Evolutionary conservation across 345 rosid species (phyloP), one percentile per base, ranked within the genome.

Genomic region (Syzygium grande): DNA sequence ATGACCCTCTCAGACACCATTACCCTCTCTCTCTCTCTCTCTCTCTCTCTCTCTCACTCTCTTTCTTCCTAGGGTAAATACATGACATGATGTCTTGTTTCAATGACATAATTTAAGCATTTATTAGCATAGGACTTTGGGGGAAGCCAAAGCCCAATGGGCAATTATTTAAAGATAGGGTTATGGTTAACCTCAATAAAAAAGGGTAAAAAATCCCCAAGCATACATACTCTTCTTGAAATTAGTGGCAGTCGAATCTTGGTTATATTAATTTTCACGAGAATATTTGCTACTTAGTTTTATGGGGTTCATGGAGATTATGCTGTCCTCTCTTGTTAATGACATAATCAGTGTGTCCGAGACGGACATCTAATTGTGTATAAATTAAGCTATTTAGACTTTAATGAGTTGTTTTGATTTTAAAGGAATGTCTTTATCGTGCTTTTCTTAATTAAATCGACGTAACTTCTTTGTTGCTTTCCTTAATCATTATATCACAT

Each of bases 11-110:
- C 61, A 49, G 43, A 85, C 54, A 68, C 51, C 51, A 59, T 55
- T 59, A 51, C 51, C 61, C 49, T 84, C n/a, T 15, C 56, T 90
- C 79, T 88, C 56, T 86, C 78, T 86, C 41, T n/a, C n/a, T 84
- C 14, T 51, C 9, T 84, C 21, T 34, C 43, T 41, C 43, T 41
- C 43, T 41, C 43, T 41, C 43, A 4, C 43, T 4, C 78, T 65
- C 79, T 73, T 23, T 68, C 46, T 38, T 73, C 83, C 49, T 73
- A 73, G 49, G 80, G 56, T 52, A 54, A 46, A 87, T 53, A 77
- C 63, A 38, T 41, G 23, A 51, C 30, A 51, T 87, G 79, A 73
- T 73, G 83, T 73, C 83, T 73, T 73, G 83, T 41, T 73, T 73
- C 49, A 73, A 73, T 73, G 21, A 73, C 83, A 10, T 73, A 73